phyloP scores from a whole-genome alignment of 768 basidiomycete genomes.

The Lentinula sp. region DNA sequence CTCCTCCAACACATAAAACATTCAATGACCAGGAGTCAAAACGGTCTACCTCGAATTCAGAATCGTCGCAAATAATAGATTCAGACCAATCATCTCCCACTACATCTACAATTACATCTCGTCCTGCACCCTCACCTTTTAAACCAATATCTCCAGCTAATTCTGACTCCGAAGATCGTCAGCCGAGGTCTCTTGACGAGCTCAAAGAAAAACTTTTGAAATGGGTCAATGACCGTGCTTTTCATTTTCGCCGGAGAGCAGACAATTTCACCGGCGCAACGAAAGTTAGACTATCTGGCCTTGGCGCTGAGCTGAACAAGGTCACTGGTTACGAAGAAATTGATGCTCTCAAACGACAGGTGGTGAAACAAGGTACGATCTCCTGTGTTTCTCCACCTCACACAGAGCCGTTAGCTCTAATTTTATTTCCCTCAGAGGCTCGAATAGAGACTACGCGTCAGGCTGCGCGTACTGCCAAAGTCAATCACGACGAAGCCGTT shows the following conservation, averaged over 20 bases:
- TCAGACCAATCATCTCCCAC: background rate
- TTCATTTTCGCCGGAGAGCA: constrained; percentile 44
- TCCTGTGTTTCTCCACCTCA: background rate
- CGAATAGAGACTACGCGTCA: constrained; percentile 62
- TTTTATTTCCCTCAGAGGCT: constrained; percentile 48
- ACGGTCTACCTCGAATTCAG: background rate
- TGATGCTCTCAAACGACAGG: constrained; percentile 70
- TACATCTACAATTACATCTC: background rate
- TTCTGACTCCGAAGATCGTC: constrained; percentile 20
- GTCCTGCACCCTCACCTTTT: background rate
- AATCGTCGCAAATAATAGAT: background rate
- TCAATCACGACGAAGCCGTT: constrained; percentile 74
- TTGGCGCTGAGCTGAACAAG: constrained; percentile 77
- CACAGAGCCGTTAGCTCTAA: background rate
- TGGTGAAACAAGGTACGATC: constrained; percentile 72
- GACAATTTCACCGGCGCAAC: constrained; percentile 55
- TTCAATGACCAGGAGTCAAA: background rate
- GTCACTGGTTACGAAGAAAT: constrained; percentile 92
- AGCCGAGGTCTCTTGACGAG: constrained; percentile 18
- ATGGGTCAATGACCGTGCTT: constrained; percentile 42
- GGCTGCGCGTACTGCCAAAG: constrained; percentile 68
- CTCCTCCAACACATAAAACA: background rate
- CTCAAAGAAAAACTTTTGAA: constrained; percentile 32
- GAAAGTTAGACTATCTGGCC: constrained; percentile 57
- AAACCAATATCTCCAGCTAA: background rate